phyloP scores from a whole-genome alignment of 306 rosid species.

The Prunus campanulata region DNA sequence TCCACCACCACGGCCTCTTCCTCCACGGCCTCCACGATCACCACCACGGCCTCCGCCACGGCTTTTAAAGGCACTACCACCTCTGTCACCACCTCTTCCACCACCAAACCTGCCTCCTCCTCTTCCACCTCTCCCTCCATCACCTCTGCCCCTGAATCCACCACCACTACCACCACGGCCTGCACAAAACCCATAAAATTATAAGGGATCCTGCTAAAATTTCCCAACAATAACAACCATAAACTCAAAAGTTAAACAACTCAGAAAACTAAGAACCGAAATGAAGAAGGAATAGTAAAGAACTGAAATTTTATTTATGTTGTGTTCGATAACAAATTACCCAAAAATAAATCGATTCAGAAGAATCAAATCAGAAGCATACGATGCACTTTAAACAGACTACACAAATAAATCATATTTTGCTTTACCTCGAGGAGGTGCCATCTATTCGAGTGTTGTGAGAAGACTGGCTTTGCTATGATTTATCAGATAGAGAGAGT shows the following conservation, averaged over 20 bases:
- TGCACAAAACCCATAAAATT: constrained; percentile 8
- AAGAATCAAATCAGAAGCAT: neutral
- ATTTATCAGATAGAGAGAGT: too few species aligned
- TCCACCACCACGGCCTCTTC: constrained; percentile 27
- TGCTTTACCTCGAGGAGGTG: constrained; percentile 31
- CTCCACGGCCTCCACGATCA: constrained; percentile 34
- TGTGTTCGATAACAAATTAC: neutral
- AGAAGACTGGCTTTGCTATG: neutral
- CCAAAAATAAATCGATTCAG: neutral
- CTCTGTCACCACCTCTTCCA: constrained; percentile 32
- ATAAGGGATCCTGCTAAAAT: neutral
- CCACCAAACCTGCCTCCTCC: constrained; percentile 37
- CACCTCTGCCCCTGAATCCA: constrained; percentile 41
- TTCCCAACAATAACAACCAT: neutral
- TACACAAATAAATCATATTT: neutral
- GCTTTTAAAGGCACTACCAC: constrained; percentile 18
- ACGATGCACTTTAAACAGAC: neutral
- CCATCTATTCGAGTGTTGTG: constrained; percentile 10
- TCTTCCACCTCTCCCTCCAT: constrained; percentile 33
- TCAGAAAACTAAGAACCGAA: neutral
- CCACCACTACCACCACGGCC: constrained; percentile 46
- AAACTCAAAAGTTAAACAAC: neutral
- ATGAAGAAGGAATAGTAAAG: neutral
- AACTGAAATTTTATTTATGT: neutral
- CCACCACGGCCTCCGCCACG: constrained; percentile 27